Conservation (phyloP, 139 green algal species). For the Tetradesmus obliquus region DNA sequence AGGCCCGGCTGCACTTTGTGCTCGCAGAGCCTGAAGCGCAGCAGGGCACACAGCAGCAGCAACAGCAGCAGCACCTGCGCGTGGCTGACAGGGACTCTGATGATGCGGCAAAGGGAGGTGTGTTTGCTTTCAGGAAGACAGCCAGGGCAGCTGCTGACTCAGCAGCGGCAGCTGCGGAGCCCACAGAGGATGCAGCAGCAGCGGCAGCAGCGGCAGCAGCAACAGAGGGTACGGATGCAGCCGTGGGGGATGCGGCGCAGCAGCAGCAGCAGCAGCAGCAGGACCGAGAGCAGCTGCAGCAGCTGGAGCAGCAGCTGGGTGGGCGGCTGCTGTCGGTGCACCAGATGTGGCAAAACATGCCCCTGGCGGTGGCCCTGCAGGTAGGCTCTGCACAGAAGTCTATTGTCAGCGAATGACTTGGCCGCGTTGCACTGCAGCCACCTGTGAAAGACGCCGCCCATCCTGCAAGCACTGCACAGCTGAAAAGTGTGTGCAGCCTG, state of each 20-base stretch:
- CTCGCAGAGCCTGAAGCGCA: neutral
- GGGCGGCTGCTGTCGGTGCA: slow-evolving; percentile 42
- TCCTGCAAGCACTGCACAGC: too few relatives aligned
- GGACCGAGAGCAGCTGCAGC: slow-evolving; percentile 19
- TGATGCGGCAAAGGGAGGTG: neutral
- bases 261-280: neutral
- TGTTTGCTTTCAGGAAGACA: neutral
- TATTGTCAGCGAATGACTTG: neutral
- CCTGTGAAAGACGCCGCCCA: too few relatives aligned
- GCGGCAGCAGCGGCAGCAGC: slow-evolving; percentile 12
- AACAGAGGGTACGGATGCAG: neutral
- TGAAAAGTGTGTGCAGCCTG: too few relatives aligned
- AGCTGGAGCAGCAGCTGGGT: slow-evolving; percentile 16
- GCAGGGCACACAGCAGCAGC: neutral
- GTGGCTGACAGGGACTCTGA: neutral
- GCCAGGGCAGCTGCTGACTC: neutral
- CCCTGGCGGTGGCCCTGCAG: slow-evolving; percentile 56
- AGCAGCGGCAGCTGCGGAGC: neutral
- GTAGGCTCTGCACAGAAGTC: neutral
- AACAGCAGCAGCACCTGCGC: slow-evolving; percentile 25
- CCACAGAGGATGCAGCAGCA: neutral
- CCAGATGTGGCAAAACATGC: slow-evolving; percentile 62
- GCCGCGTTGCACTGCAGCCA: too few relatives aligned
- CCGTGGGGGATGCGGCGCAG: neutral
- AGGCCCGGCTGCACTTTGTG: slow-evolving; percentile 15